phyloP scores from a whole-genome alignment of 805 yeast species.

The Suhomyces sp. region DNA sequence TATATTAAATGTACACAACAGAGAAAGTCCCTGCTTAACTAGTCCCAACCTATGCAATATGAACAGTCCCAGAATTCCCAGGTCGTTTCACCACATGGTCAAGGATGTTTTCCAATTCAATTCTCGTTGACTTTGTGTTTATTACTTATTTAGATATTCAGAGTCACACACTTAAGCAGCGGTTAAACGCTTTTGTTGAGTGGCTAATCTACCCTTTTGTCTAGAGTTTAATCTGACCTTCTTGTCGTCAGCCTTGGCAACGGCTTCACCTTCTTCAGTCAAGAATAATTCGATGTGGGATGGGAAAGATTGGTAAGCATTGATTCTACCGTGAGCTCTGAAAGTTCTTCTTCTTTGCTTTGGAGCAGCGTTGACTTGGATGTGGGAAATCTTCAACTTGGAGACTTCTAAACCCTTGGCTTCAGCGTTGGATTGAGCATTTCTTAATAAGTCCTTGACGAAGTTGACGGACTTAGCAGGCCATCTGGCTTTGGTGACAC shows the following conservation, averaged over 20 bases:
- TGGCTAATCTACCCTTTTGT: conserved; percentile 88
- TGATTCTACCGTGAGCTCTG: conserved; percentile 99
- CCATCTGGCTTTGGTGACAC: conserved; percentile 99
- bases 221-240: conserved; percentile 77
- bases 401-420: conserved; percentile 96
- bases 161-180: conserved; percentile 43
- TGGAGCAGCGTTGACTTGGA: conserved; percentile 99
- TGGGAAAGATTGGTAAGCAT: conserved; percentile 98
- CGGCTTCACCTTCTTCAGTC: conserved; percentile 92
- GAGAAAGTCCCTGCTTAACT: conserved; percentile 2
- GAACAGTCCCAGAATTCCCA: too few relatives aligned
- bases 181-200: conserved; percentile 86
- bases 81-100: too few relatives aligned
- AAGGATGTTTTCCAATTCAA: conserved; percentile 1
- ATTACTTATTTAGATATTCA: conserved; percentile 8
- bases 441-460: conserved; percentile 89
- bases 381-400: conserved; percentile 93
- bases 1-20: conserved; percentile 8
- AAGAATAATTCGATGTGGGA: conserved; percentile 97
- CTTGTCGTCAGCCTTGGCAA: conserved; percentile 84
- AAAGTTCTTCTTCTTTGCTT: conserved; percentile 99
- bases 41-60: conserved; percentile 4
- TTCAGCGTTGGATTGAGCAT: conserved; percentile 99
- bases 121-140: conserved; percentile 8
- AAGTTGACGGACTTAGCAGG: conserved; percentile 98